A percentile compares a stretch with the other conserved stretches of the same genome.
Conservation (phyloP, 1,284 basidiomycete species). For the Trichosporon sp. region DNA sequence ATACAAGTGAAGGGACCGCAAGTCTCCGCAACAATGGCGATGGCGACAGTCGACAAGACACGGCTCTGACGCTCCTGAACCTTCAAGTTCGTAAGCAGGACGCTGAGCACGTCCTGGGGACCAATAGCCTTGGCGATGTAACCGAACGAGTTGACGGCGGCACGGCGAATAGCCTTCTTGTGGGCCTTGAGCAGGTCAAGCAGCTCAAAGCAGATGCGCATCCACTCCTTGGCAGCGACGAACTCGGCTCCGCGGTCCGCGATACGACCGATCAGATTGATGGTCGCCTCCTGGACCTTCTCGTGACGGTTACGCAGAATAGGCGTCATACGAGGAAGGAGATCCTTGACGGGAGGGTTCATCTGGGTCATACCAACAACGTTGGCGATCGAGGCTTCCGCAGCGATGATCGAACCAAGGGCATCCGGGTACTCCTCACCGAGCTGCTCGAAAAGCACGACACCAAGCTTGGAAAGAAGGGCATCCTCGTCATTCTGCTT, state of each 20-base stretch:
- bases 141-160: slow-evolving; percentile 98
- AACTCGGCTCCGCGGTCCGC: slow-evolving; percentile 97
- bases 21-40: slow-evolving; percentile 92
- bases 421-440: slow-evolving; percentile 99
- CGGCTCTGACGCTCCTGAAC: slow-evolving; percentile 99
- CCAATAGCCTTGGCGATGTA: slow-evolving; percentile 99
- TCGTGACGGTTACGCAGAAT: slow-evolving; percentile 98
- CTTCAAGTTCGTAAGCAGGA: slow-evolving; percentile 91
- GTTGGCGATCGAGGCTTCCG: slow-evolving; percentile 96
- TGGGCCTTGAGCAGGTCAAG: slow-evolving; percentile 97
- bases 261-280: slow-evolving; percentile 98
- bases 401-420: slow-evolving; percentile 95
- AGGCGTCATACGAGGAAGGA: slow-evolving; percentile 97
- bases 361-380: slow-evolving; percentile 99
- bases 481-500: slow-evolving; percentile 98
- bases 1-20: slow-evolving; percentile 99
- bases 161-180: slow-evolving; percentile 97
- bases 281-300: slow-evolving; percentile 98
- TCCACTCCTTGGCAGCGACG: slow-evolving; percentile 98
- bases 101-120: slow-evolving; percentile 95
- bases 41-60: slow-evolving; percentile 97
- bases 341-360: slow-evolving; percentile 99
- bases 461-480: slow-evolving; percentile 88
- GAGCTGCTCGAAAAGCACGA: slow-evolving; percentile 96
- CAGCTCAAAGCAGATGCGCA: slow-evolving; percentile 99